phyloP scores from a whole-genome alignment of 768 basidiomycete genomes.

The Lentinula edodes region DNA sequence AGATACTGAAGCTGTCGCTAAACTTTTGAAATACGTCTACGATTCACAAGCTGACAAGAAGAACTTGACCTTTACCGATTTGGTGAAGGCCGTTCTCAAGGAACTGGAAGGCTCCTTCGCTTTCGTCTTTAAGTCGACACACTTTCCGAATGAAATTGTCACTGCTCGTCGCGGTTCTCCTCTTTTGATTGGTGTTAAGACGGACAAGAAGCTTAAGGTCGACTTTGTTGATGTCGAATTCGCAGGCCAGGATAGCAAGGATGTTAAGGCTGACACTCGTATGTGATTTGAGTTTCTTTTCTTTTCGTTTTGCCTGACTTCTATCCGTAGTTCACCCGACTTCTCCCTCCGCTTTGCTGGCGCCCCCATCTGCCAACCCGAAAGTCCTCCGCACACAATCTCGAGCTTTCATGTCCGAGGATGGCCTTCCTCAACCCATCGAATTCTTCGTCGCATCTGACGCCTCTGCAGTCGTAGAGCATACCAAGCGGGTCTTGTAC shows the following conservation, averaged over 20 bases:
- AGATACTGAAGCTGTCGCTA: conserved; percentile 96
- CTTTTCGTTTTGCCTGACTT: background rate
- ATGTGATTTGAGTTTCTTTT: conserved; percentile 18
- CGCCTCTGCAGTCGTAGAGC: conserved; percentile 93
- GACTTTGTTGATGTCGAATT: conserved; percentile 99
- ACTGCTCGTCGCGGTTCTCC: conserved; percentile 97
- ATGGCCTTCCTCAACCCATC: conserved; percentile 97
- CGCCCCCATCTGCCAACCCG: conserved; percentile 56
- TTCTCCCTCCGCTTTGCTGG: conserved; percentile 57
- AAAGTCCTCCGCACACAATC: conserved; percentile 93
- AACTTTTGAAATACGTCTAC: conserved; percentile 93
- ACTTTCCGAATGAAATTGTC: conserved; percentile 95
- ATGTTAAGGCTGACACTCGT: conserved; percentile 34
- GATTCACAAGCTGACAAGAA: conserved; percentile 87
- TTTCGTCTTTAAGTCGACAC: conserved; percentile 95
- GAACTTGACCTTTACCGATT: conserved; percentile 79
- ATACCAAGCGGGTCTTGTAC: conserved; percentile 98
- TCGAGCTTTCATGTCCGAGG: conserved; percentile 96
- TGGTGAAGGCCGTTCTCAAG: conserved; percentile 93
- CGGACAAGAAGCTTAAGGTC: conserved; percentile 99
- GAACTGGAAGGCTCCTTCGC: conserved; percentile 99
- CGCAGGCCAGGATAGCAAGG: conserved; percentile 60
- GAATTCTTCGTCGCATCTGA: conserved; percentile 99
- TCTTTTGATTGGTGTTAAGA: conserved; percentile 96
- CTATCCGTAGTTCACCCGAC: conserved; percentile 34